Conservation (phyloP, 2,329 filamentous ascomycete species). For the Lecanicillium sp. region DNA sequence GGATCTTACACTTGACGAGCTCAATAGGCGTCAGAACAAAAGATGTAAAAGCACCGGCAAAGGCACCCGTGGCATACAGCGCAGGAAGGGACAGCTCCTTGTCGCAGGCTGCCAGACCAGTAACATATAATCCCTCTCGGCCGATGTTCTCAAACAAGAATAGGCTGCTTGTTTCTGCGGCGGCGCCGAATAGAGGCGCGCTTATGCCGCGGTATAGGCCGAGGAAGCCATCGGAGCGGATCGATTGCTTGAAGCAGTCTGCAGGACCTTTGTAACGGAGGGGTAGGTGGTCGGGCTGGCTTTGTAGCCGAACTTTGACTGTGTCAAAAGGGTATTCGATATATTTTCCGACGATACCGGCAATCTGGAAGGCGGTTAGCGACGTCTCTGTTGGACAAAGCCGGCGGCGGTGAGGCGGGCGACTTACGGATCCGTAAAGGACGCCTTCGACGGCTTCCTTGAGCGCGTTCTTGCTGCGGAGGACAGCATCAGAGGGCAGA, state of each 20-base stretch:
- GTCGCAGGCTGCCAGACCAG: constrained; percentile 39
- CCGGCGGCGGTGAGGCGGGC: constrained; percentile 4
- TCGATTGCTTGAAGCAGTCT: constrained; percentile 87
- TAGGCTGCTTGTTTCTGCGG: constrained; percentile 82
- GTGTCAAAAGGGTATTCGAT: constrained; percentile 99
- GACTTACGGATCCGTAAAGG: constrained; percentile 70
- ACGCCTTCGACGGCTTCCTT: constrained; percentile 78
- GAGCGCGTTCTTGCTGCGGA: constrained; percentile 31
- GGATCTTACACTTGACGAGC: constrained; percentile 97
- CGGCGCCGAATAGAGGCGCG: constrained; percentile 82
- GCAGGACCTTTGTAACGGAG: constrained; percentile 77
- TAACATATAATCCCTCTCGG: constrained; percentile 53
- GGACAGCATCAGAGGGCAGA: constrained; percentile 17
- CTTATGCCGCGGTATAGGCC: constrained; percentile 89
- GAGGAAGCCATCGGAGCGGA: constrained; percentile 67
- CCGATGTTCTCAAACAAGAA: constrained; percentile 86
- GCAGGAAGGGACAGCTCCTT: constrained; percentile 64
- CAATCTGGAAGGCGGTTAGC: constrained; percentile 41
- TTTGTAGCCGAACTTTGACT: constrained; percentile 92
- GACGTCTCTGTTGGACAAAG: neutral
- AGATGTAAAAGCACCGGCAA: constrained; percentile 82
- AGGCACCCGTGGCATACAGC: constrained; percentile 72
- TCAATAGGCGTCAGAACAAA: constrained; percentile 91
- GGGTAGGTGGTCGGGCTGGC: constrained; percentile 79
- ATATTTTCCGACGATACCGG: constrained; percentile 85